phyloP scores from a whole-genome alignment of 805 yeast genomes.

The Kodamaea laetipori region DNA sequence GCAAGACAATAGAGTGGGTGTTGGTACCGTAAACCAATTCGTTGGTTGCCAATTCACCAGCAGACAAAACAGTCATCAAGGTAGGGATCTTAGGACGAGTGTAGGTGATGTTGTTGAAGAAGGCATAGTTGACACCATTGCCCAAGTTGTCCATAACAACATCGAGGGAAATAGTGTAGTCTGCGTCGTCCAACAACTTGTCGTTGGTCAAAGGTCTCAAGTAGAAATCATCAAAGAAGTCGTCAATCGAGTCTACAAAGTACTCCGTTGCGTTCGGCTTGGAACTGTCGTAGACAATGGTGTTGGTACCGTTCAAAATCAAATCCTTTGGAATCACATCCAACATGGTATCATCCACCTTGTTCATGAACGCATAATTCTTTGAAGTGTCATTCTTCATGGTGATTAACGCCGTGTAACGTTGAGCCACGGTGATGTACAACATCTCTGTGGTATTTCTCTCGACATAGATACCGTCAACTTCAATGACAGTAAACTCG shows the following conservation, averaged over 20 bases:
- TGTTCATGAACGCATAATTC: constrained; percentile 82
- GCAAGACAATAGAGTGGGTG: constrained; percentile 73
- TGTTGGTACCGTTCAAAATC: constrained; percentile 71
- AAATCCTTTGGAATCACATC: constrained; percentile 71
- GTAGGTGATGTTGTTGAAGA: constrained; percentile 86
- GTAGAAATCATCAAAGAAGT: constrained; percentile 42
- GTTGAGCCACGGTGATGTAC: constrained; percentile 88
- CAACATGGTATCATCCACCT: constrained; percentile 79
- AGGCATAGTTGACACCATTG: constrained; percentile 93
- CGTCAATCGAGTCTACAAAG: constrained; percentile 46
- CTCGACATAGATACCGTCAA: constrained; percentile 88
- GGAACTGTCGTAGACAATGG: constrained; percentile 55
- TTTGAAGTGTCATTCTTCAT: constrained; percentile 63
- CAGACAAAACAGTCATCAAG: constrained; percentile 71
- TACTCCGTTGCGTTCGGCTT: constrained; percentile 48
- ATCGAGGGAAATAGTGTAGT: constrained; percentile 65
- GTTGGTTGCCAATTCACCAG: constrained; percentile 62
- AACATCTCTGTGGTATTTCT: constrained; percentile 67
- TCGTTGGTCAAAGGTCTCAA: constrained; percentile 31
- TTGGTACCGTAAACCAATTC: constrained; percentile 71
- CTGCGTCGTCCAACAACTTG: constrained; percentile 66
- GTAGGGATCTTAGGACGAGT: constrained; percentile 84
- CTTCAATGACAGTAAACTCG: constrained; percentile 80
- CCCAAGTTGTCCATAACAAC: constrained; percentile 83
- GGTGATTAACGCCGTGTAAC: constrained; percentile 76